Evolutionary conservation across 805 yeast species (phyloP).

Genomic region (Kluyveromyces nonfermentans): DNA sequence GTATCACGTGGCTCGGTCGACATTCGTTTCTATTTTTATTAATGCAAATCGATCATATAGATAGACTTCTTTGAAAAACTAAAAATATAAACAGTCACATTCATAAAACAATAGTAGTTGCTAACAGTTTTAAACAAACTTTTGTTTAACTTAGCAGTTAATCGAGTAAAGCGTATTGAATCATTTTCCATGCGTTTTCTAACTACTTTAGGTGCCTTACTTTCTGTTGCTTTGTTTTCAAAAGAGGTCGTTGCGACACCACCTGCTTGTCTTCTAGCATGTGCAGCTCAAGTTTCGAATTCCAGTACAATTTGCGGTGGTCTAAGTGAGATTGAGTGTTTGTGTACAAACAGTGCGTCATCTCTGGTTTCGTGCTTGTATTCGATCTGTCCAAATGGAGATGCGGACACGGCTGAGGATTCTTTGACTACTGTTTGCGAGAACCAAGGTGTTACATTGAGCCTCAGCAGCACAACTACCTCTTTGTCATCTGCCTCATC

Average conservation of each 20-base stretch:
- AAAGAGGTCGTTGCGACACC: constrained; percentile 53
- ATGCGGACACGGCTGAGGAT: constrained; percentile 46
- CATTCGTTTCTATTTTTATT: too few species aligned
- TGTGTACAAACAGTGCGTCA: constrained; percentile 49
- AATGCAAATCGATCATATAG: too few species aligned
- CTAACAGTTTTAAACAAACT: too few species aligned
- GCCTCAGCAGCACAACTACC: constrained; percentile 23
- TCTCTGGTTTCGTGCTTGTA: constrained; percentile 55
- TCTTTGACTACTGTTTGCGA: constrained; percentile 49
- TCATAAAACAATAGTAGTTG: too few species aligned
- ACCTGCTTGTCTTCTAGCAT: constrained; percentile 87
- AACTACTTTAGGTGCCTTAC: constrained; percentile 19
- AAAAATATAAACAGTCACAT: too few species aligned
- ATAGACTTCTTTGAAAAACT: too few species aligned
- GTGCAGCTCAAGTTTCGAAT: constrained; percentile 65
- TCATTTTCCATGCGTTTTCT: constrained; percentile 21
- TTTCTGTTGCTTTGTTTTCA: constrained; percentile 22
- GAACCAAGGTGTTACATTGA: constrained; percentile 34
- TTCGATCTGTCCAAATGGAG: constrained; percentile 57
- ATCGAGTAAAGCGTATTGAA: not conserved
- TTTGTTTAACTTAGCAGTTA: not conserved
- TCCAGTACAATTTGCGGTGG: constrained; percentile 43
- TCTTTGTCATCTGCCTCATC: constrained; percentile 28
- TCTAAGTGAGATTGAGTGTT: constrained; percentile 57
- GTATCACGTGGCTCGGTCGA: too few species aligned